Evolutionary conservation across 208 protist genomes (phyloP).

Genomic region (Endotrypanum monterogeii): DNA sequence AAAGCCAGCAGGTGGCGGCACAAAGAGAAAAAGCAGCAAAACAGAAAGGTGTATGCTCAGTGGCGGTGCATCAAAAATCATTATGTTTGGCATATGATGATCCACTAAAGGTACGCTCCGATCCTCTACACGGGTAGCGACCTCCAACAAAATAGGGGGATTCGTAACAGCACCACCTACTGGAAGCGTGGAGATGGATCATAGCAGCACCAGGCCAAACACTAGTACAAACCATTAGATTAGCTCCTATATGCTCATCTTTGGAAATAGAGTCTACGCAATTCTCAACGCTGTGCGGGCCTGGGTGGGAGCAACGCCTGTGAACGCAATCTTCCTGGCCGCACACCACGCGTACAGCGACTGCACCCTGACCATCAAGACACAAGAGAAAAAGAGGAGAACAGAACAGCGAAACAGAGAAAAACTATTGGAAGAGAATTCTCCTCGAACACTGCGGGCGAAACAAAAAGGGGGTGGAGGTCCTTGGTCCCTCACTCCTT

Average conservation of each 20-base stretch:
- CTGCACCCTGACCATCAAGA: not conserved
- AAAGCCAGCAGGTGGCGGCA: not conserved
- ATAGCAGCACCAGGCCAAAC: not conserved
- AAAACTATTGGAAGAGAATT: not conserved
- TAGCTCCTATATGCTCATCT: not conserved
- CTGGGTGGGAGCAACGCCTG: not conserved
- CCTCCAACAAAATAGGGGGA: not conserved
- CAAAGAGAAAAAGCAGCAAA: not conserved
- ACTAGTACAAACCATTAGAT: not conserved
- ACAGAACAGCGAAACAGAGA: conserved; percentile 9
- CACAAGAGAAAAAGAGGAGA: not conserved
- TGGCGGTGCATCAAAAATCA: not conserved
- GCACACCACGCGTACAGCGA: not conserved
- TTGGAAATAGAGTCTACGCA: not conserved
- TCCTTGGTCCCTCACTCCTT: not conserved
- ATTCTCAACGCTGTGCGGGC: not conserved
- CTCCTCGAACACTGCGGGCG: not conserved
- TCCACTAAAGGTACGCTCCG: not conserved
- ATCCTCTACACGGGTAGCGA: not conserved
- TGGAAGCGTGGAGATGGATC: not conserved
- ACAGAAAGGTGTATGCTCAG: not conserved
- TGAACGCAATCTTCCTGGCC: not conserved
- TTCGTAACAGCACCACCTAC: not conserved
- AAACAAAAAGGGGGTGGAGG: not conserved
- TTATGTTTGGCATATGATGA: too few species aligned